These are phyloP conservation scores for Zoysia matrella DNA, from an alignment of 202 grass and related monocot genomes.

Conservation along the genomic window DNA sequence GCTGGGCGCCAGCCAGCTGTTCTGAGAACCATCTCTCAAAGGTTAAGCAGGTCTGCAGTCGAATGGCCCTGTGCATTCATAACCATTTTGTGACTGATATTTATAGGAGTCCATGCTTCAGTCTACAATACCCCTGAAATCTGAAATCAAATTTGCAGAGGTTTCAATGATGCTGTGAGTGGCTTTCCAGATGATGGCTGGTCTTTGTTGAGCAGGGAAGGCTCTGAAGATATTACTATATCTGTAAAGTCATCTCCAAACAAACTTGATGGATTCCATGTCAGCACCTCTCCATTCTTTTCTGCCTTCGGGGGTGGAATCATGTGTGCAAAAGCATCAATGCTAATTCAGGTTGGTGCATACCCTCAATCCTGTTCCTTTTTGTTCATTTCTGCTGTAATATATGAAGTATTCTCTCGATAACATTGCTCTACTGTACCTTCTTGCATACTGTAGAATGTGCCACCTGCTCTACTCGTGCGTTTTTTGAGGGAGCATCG, in stretches of 20 bases:
- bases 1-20: conserved; percentile 86
- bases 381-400: conserved; percentile 2
- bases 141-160: conserved; percentile 52
- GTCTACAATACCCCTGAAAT: conserved; percentile 13
- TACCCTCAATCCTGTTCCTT: background rate
- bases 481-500: conserved; percentile 94
- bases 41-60: conserved; percentile 76
- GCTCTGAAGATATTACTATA: conserved; percentile 80
- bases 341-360: conserved; percentile 81
- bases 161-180: conserved; percentile 94
- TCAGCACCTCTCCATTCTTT: conserved; percentile 64
- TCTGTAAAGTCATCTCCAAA: conserved; percentile 75
- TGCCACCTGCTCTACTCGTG: conserved; percentile 84
- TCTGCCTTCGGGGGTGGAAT: conserved; percentile 72
- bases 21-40: conserved; percentile 83
- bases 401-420: background rate
- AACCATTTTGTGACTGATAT: background rate
- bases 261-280: conserved; percentile 70
- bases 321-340: conserved; percentile 94
- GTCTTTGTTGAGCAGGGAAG: conserved; percentile 76
- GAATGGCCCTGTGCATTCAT: background rate
- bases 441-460: conserved; percentile 62
- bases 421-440: background rate
- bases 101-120: background rate
- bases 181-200: conserved; percentile 96